Evolutionary conservation across 805 yeast species (phyloP).

Genomic region (Peterozyma toletana): DNA sequence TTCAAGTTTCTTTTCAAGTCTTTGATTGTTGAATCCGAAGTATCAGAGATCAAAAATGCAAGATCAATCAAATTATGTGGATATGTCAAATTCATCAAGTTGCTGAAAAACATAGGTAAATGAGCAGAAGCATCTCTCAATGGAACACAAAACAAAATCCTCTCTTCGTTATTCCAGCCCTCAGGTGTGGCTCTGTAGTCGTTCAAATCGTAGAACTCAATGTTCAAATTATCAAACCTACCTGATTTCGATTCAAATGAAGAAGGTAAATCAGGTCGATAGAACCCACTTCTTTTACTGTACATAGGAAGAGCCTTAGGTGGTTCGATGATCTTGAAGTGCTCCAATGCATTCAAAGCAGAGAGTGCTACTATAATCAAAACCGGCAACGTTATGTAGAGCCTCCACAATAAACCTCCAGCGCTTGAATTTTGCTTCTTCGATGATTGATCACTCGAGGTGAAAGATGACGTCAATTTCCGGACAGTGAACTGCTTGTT

Average conservation of each 20-base stretch:
- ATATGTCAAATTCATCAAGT: slow-evolving; percentile 72
- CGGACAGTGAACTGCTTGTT: too few relatives aligned
- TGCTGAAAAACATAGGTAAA: slow-evolving; percentile 82
- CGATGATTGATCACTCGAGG: too few relatives aligned
- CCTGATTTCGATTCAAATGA: slow-evolving; percentile 18
- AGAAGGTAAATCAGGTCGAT: slow-evolving; percentile 28
- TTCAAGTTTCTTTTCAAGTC: slow-evolving; percentile 51
- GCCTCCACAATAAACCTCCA: background rate
- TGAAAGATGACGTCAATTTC: too few relatives aligned
- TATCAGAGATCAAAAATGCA: slow-evolving; percentile 83
- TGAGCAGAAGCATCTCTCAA: slow-evolving; percentile 88
- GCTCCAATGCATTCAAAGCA: background rate
- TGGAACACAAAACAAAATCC: slow-evolving; percentile 83
- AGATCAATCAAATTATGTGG: slow-evolving; percentile 81
- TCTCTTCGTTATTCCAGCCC: slow-evolving; percentile 77
- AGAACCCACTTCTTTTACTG: slow-evolving; percentile 7
- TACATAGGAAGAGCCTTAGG: too few relatives aligned
- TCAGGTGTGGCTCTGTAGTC: slow-evolving; percentile 56
- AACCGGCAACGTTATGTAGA: slow-evolving; percentile 5
- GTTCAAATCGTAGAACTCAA: slow-evolving; percentile 67
- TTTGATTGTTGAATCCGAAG: slow-evolving; percentile 80
- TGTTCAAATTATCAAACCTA: slow-evolving; percentile 26
- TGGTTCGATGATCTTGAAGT: background rate
- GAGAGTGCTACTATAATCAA: slow-evolving; percentile 4
- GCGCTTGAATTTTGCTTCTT: background rate